phyloP scores from a whole-genome alignment of 1,284 basidiomycete genomes.

The Mycocalia duriaeana region DNA sequence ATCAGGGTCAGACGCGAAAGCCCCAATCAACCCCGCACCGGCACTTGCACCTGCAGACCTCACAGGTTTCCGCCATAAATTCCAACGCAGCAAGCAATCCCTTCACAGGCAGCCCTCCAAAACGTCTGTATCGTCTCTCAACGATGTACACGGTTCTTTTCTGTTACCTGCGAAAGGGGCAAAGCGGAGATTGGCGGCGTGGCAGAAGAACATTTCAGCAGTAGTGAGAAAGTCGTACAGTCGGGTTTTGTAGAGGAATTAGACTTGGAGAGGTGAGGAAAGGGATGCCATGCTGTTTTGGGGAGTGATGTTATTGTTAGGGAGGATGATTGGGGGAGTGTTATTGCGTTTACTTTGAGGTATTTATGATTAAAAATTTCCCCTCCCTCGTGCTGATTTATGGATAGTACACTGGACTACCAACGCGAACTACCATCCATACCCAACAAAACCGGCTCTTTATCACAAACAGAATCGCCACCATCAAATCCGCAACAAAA shows the following conservation, averaged over 20 bases:
- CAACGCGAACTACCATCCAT: conserved; percentile 51
- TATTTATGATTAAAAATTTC: conserved; percentile 19
- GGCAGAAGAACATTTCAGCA: conserved; percentile 56
- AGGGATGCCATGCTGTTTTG: conserved; percentile 58
- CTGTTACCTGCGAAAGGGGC: conserved; percentile 43
- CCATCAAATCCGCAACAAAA: conserved; percentile 20
- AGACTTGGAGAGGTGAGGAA: conserved; percentile 64
- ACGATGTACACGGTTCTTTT: conserved; percentile 61
- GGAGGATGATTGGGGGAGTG: conserved; percentile 71
- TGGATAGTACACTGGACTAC: conserved; percentile 54
- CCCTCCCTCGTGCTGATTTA: conserved; percentile 1
- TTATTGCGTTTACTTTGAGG: conserved; percentile 72
- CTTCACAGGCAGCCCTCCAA: conserved; percentile 49
- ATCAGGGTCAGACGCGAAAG: not conserved
- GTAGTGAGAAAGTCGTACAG: conserved; percentile 16
- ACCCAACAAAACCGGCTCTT: conserved; percentile 23
- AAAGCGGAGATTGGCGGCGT: conserved; percentile 47
- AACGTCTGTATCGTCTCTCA: conserved; percentile 44
- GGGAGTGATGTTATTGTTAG: conserved; percentile 62
- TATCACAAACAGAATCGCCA: conserved; percentile 21
- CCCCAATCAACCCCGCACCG: conserved; percentile 48
- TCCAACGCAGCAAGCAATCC: no score
- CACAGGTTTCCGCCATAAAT: no score
- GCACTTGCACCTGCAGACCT: conserved; percentile 48
- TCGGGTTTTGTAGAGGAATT: no score